phyloP scores from a whole-genome alignment of 352 stramenopile genomes.

The Globisporangium cederbergense region DNA sequence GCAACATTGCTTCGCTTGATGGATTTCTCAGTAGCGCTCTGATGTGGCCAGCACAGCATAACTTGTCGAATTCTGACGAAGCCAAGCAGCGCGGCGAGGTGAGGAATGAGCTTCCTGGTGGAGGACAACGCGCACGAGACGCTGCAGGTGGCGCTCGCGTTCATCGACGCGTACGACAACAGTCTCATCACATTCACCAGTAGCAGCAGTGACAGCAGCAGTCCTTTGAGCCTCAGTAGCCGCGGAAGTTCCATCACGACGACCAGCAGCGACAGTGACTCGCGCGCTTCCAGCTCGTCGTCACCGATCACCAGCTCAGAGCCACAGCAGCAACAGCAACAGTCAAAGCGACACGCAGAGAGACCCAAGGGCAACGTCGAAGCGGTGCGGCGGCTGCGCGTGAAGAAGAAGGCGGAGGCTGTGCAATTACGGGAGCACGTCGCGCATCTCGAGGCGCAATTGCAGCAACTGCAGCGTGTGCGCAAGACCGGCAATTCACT shows the following conservation, averaged over 20 bases:
- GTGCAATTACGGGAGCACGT: slow-evolving; percentile 1
- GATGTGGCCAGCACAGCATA: no score
- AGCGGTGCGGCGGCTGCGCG: not conserved
- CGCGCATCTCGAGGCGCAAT: not conserved
- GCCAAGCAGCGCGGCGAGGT: no score
- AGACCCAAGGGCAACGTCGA: not conserved
- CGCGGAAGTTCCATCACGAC: not conserved
- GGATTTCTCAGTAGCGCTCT: no score
- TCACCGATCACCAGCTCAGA: not conserved
- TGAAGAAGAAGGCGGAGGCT: slow-evolving; percentile 9
- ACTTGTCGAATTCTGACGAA: no score
- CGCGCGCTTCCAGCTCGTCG: not conserved
- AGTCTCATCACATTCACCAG: not conserved
- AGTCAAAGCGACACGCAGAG: not conserved
- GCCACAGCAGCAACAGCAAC: not conserved
- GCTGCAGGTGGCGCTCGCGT: slow-evolving; percentile 37
- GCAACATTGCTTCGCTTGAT: no score
- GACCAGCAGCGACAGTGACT: not conserved
- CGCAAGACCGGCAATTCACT: slow-evolving; percentile 1
- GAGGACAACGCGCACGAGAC: slow-evolving; percentile 20
- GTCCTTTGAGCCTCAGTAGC: not conserved
- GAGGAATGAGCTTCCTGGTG: slow-evolving; percentile 11
- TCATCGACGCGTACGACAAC: slow-evolving; percentile 36
- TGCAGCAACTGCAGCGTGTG: not conserved
- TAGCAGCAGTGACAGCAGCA: not conserved